phyloP scores from a whole-genome alignment of 2,329 filamentous ascomycete genomes.

The Alternaria tenuissima region DNA sequence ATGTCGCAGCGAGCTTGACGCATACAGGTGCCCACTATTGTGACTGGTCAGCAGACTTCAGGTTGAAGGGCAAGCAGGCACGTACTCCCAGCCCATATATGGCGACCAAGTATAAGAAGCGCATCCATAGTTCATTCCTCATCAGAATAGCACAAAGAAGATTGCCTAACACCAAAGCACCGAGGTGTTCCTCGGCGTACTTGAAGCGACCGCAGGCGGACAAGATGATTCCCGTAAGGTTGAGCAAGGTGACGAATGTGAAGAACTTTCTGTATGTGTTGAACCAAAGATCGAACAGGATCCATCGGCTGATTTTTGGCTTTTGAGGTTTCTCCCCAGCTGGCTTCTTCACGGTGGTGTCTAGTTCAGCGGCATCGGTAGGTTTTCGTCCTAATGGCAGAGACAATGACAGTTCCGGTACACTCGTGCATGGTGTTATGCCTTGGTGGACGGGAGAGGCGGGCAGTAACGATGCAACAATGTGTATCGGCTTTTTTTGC shows the following conservation, averaged over 20 bases:
- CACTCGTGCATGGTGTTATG: conserved; percentile 44
- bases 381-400: conserved; percentile 25
- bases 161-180: conserved; percentile 45
- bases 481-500: conserved; percentile 16
- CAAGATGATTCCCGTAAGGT: conserved; percentile 42
- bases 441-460: conserved; percentile 45
- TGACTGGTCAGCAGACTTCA: conserved; percentile 6
- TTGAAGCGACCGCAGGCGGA: conserved; percentile 37
- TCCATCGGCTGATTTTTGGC: conserved; percentile 39
- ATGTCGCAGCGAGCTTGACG: conserved; percentile 43
- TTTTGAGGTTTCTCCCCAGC: conserved; percentile 19
- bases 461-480: conserved; percentile 27
- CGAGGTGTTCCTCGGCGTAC: conserved; percentile 46
- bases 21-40: conserved; percentile 44
- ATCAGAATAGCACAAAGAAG: conserved; percentile 43
- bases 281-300: conserved; percentile 46
- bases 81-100: conserved; percentile 42
- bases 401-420: conserved; percentile 43
- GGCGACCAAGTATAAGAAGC: conserved; percentile 42
- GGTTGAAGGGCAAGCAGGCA: conserved; percentile 13
- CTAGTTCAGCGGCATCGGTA: conserved; percentile 27
- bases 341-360: conserved; percentile 28
- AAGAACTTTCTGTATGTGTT: conserved; percentile 50
- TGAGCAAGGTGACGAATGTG: conserved; percentile 41
- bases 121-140: conserved; percentile 46